These are phyloP conservation scores for Excoecaria agallocha DNA, from an alignment of 345 rosid genomes.

Conservation along the genomic window DNA sequence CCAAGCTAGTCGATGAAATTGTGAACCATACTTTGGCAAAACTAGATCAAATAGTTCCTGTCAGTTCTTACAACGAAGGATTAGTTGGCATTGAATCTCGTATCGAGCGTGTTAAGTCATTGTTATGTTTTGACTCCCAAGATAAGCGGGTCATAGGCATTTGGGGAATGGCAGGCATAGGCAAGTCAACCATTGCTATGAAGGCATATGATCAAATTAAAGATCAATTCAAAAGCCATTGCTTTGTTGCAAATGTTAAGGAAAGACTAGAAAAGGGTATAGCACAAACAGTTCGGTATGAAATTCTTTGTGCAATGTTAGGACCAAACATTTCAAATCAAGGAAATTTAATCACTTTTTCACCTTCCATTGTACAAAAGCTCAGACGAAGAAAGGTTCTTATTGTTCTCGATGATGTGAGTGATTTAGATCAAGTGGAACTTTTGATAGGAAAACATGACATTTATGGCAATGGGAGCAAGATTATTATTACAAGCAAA, in stretches of 20 bases:
- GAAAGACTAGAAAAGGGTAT: neutral
- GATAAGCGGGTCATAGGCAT: neutral
- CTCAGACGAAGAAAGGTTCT: neutral
- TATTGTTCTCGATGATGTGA: constrained; percentile 1
- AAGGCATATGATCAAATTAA: neutral
- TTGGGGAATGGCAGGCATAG: constrained; percentile 1
- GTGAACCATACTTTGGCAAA: neutral
- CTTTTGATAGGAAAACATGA: neutral
- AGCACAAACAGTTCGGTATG: neutral
- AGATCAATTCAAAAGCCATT: neutral
- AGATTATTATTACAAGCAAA: constrained; percentile 2
- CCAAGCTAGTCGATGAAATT: neutral
- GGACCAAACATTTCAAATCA: neutral
- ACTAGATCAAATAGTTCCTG: neutral
- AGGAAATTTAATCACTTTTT: neutral
- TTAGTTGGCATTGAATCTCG: constrained; percentile 1
- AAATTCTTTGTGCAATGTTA: neutral
- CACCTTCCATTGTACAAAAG: neutral
- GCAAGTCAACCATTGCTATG: neutral
- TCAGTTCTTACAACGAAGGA: neutral
- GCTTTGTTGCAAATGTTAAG: neutral
- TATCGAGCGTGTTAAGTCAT: neutral
- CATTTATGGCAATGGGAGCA: neutral
- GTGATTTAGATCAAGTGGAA: neutral
- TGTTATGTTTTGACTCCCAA: neutral